phyloP scores from a whole-genome alignment of 805 yeast species.

The Diddensiella transvaalensis region DNA sequence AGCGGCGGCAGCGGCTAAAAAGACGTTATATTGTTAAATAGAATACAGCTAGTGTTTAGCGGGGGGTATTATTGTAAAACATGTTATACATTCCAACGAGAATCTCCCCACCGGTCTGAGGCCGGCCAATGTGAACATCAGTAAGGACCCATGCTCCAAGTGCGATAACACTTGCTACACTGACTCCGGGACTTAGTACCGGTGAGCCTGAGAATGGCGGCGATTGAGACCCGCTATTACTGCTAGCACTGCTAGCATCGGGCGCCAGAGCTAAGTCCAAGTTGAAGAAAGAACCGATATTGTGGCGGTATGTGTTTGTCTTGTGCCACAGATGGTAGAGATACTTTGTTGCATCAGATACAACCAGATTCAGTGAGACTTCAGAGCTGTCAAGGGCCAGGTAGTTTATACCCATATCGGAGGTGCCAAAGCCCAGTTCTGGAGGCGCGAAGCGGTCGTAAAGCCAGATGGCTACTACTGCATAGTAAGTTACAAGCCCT shows the following conservation, averaged over 20 bases:
- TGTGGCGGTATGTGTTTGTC: conserved; percentile 3
- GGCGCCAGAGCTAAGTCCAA: background rate
- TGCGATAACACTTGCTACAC: conserved; percentile 10
- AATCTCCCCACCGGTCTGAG: conserved; percentile 21
- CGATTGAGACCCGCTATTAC: background rate
- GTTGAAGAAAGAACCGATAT: background rate
- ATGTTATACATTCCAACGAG: conserved; percentile 12
- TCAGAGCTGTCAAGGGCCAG: conserved; percentile 1
- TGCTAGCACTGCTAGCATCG: background rate
- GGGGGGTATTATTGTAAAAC: too few relatives aligned
- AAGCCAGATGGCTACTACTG: conserved; percentile 31
- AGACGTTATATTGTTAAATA: too few relatives aligned
- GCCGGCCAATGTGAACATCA: conserved; percentile 16
- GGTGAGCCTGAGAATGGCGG: background rate
- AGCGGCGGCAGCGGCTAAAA: too few relatives aligned
- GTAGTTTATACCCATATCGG: background rate
- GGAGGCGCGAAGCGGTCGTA: conserved; percentile 17
- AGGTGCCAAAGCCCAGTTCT: background rate
- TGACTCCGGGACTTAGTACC: background rate
- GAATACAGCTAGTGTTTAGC: too few relatives aligned
- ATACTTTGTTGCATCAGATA: conserved; percentile 26
- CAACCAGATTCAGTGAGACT: conserved; percentile 19
- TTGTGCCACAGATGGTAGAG: conserved; percentile 20
- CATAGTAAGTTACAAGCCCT: conserved; percentile 28
- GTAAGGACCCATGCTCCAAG: conserved; percentile 19